phyloP scores from a whole-genome alignment of 1,284 basidiomycete genomes.

The Xerocomus minutiporus region DNA sequence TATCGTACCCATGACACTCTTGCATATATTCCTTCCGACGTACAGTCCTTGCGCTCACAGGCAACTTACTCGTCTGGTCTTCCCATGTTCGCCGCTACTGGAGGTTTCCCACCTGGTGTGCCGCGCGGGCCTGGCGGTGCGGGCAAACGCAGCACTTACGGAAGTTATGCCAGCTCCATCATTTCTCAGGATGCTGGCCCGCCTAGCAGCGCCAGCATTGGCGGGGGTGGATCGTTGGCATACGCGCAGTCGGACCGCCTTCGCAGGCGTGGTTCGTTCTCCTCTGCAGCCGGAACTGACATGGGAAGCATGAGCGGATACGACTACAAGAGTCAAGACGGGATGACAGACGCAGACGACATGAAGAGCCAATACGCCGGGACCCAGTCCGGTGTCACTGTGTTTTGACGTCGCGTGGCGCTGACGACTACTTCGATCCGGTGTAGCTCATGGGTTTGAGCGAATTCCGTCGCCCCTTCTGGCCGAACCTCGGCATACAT shows the following conservation, averaged over 20 bases:
- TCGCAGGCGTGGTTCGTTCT: conserved; percentile 65
- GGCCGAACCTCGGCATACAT: conserved; percentile 12
- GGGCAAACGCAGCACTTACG: conserved; percentile 71
- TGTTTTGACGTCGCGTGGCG: conserved; percentile 48
- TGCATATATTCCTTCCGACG: conserved; percentile 92
- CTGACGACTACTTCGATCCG: conserved; percentile 7
- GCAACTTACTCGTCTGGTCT: conserved; percentile 89
- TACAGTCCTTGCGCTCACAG: conserved; percentile 90
- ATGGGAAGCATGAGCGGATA: conserved; percentile 72
- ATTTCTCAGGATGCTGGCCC: conserved; percentile 83
- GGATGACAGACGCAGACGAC: conserved; percentile 69
- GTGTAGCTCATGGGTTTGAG: conserved; percentile 13
- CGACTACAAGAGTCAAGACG: conserved; percentile 86
- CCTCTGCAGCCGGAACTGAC: conserved; percentile 70
- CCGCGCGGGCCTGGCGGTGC: conserved; percentile 48
- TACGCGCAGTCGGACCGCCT: conserved; percentile 80
- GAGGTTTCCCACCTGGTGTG: conserved; percentile 63
- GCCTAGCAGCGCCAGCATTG: conserved; percentile 45
- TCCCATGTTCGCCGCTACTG: conserved; percentile 73
- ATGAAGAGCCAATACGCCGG: conserved; percentile 81
- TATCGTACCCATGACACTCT: conserved; percentile 94
- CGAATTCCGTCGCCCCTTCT: conserved; percentile 8
- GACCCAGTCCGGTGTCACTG: conserved; percentile 77
- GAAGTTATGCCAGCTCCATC: conserved; percentile 86
- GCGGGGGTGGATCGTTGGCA: conserved; percentile 49